Percentiles rank a stretch among this genome's conserved stretches.
Conservation (phyloP, 768 basidiomycete genomes). For the Boletus rubropictus region DNA sequence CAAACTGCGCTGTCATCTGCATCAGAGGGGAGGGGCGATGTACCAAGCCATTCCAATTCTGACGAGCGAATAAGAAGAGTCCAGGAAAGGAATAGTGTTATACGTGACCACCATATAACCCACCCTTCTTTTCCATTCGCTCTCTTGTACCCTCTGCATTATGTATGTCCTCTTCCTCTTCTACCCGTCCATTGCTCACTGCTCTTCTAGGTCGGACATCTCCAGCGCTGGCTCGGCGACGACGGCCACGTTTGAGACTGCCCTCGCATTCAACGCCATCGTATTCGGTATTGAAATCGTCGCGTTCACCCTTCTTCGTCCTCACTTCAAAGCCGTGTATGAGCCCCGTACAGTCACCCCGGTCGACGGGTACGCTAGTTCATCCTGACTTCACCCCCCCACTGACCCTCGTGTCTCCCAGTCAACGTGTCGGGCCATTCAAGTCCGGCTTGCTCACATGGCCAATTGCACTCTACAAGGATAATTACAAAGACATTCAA, state of each 20-base stretch:
- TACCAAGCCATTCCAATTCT: too few species aligned
- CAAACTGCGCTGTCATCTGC: too few species aligned
- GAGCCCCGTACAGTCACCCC: slow-evolving; percentile 77
- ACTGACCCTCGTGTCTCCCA: slow-evolving; percentile 20
- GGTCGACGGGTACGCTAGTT: slow-evolving; percentile 34
- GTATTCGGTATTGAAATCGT: slow-evolving; percentile 67
- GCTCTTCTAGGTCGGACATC: slow-evolving; percentile 34
- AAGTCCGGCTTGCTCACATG: slow-evolving; percentile 49
- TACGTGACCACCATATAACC: too few species aligned
- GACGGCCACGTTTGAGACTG: slow-evolving; percentile 74
- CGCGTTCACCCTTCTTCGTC: slow-evolving; percentile 77
- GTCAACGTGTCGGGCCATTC: slow-evolving; percentile 56
- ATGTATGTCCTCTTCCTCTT: slow-evolving; percentile 14
- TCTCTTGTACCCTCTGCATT: slow-evolving; percentile 16
- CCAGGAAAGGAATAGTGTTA: slow-evolving; percentile 11
- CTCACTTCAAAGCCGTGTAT: slow-evolving; percentile 84
- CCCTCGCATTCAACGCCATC: slow-evolving; percentile 74
- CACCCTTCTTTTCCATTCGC: slow-evolving; percentile 5
- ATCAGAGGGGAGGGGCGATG: too few species aligned
- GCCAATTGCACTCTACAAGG: slow-evolving; percentile 58
- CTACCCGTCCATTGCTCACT: not conserved
- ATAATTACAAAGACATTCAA: slow-evolving; percentile 58
- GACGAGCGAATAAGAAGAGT: too few species aligned
- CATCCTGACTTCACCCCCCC: not conserved
- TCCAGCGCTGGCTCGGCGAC: slow-evolving; percentile 52